Base-by-base conservation (phyloP, 78 protist genomes). In the Dictyostelium intermedium region DNA sequence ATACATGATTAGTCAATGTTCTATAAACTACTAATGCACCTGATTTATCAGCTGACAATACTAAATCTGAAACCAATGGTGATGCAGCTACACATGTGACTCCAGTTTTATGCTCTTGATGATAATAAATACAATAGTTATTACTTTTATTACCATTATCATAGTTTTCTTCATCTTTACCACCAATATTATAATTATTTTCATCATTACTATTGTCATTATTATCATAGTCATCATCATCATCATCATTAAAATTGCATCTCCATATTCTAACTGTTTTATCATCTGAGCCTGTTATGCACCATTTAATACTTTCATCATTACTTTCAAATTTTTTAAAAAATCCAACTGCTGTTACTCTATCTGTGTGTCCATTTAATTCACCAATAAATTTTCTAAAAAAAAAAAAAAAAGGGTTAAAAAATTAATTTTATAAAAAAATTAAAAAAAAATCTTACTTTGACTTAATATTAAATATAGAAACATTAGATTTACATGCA, bases 251-350 rank as follows among this genome's bases (percentile, higher is more conserved):
- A 45, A 45, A 70, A 32, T 25, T 39, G 41, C 34, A 69, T 70
- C 81, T 34, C 94, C 94, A 89, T 35, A 89, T 77, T 69, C 94
- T 56, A 20, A 89, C 94, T 5, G 87, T 80, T 47, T 89, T 89
- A 69, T 89, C 94, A 32, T 32, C 32, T 5, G 94, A 89, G 18
- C 72, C 80, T 7, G 94, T 79, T 47, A 89, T 43, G 53, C 85
- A 78, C 18, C 43, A 60, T 5, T 18, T 37, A 23, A 23, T 0
- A 16, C 35, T 6, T 35, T 89, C 83, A 50, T 80, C 94, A 32
- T 32, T 79, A 20, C 47, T 30, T 23, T 79, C 25, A 80, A 74
- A 63, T 11, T 8, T 14, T 35, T 80, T 78, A 81, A 79, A 30
- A 70, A 89, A 89, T 43, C 83, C 66, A 23, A 89, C 63, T 5